Evolutionary conservation across 768 basidiomycete genomes (phyloP).

Genomic region (Suillus fuscotomentosus): DNA sequence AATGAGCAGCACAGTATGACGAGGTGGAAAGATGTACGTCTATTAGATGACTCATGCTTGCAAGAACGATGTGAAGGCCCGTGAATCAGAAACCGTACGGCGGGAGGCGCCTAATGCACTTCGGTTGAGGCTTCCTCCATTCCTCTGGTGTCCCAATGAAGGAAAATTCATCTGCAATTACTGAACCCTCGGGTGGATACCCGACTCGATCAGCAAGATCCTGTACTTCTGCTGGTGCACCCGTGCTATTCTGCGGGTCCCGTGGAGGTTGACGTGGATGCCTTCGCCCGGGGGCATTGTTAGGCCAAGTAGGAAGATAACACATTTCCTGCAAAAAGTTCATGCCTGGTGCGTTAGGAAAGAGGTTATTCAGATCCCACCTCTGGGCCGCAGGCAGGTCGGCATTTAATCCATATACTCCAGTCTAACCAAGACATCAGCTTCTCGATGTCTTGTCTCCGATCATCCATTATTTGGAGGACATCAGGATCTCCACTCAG

Average conservation of each 20-base stretch:
- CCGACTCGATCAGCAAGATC: not conserved
- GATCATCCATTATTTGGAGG: conserved; percentile 3
- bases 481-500: not conserved
- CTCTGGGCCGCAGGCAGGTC: conserved; percentile 15
- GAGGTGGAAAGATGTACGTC: too few relatives aligned
- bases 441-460: conserved; percentile 9
- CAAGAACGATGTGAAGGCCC: not conserved
- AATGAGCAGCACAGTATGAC: too few relatives aligned
- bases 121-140: conserved; percentile 25
- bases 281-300: not conserved
- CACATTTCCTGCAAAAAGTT: conserved; percentile 20
- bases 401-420: conserved; percentile 22
- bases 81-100: conserved; percentile 8
- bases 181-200: not conserved
- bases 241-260: not conserved
- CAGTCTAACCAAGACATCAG: conserved; percentile 25
- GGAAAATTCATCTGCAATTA: not conserved
- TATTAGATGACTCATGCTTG: not conserved
- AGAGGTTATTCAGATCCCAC: conserved; percentile 8
- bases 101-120: conserved; percentile 13
- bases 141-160: conserved; percentile 6
- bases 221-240: not conserved
- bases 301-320: conserved; percentile 25
- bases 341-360: not conserved
- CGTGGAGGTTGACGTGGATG: not conserved